A percentile compares a stretch with the other conserved stretches of the same genome.
phyloP scores from a whole-genome alignment of 495 filamentous ascomycete species.

The Penicillium taxi region DNA sequence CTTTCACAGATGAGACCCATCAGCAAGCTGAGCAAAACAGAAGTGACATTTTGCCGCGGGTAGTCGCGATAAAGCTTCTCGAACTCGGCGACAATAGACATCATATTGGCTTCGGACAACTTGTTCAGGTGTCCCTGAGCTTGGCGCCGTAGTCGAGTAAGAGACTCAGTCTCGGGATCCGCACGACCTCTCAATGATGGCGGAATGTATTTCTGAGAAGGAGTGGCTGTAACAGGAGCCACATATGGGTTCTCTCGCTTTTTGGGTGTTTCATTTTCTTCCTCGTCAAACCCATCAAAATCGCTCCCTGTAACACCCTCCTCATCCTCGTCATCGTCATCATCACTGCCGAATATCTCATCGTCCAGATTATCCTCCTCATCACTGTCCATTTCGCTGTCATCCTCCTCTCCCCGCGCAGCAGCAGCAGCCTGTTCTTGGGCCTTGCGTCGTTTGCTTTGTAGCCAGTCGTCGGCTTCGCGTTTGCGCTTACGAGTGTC shows the following conservation, averaged over 20 bases:
- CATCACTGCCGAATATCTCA: constrained; percentile 19
- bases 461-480: constrained; percentile 49
- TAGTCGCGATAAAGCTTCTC: constrained; percentile 75
- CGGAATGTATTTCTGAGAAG: constrained; percentile 75
- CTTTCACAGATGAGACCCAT: constrained; percentile 69
- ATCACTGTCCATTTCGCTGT: constrained; percentile 22
- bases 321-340: constrained; percentile 22
- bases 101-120: constrained; percentile 79
- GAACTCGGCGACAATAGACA: constrained; percentile 70
- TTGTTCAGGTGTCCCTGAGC: constrained; percentile 86
- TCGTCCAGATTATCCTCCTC: constrained; percentile 24
- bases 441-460: constrained; percentile 58
- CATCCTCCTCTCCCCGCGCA: constrained; percentile 15
- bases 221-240: constrained; percentile 37
- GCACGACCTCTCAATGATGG: constrained; percentile 66
- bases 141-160: constrained; percentile 64
- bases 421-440: constrained; percentile 26
- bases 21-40: constrained; percentile 63
- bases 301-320: constrained; percentile 23
- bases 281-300: constrained; percentile 36
- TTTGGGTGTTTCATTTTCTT: constrained; percentile 26
- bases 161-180: constrained; percentile 56
- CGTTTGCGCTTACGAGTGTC: constrained; percentile 47
- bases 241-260: constrained; percentile 56
- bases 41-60: constrained; percentile 75